Conservation (phyloP, 768 basidiomycete genomes). For the Trametes cinnabarina region DNA sequence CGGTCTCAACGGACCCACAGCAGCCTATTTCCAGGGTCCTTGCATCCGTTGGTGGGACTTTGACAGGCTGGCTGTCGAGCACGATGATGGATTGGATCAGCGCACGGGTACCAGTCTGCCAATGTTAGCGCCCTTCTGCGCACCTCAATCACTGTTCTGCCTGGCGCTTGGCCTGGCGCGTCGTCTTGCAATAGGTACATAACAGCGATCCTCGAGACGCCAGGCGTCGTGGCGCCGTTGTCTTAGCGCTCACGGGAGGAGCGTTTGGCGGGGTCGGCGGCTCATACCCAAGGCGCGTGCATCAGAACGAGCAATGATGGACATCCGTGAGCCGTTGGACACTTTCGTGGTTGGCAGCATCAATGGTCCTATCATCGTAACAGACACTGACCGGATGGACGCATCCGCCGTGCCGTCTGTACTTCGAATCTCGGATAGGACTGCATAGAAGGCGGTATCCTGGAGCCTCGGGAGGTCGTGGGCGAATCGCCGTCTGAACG, state of each 20-base stretch:
- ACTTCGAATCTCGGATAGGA: neutral
- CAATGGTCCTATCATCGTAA: neutral
- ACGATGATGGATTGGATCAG: slow-evolving; percentile 6
- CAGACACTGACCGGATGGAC: neutral
- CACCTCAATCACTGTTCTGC: slow-evolving; percentile 9
- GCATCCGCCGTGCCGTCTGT: neutral
- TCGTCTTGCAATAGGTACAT: too few species aligned
- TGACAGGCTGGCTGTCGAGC: neutral
- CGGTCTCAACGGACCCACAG: neutral
- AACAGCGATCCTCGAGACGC: neutral
- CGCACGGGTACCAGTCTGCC: slow-evolving; percentile 13
- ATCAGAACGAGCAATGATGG: slow-evolving; percentile 2
- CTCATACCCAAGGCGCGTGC: neutral
- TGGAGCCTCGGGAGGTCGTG: too few species aligned
- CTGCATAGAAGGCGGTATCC: neutral
- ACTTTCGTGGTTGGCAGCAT: too few species aligned
- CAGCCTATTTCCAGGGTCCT: neutral
- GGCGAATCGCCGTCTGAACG: too few species aligned
- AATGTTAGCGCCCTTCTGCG: neutral
- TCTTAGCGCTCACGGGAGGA: too few species aligned
- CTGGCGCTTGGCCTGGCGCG: too few species aligned
- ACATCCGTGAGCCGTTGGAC: too few species aligned
- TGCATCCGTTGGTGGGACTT: neutral
- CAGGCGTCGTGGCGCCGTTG: neutral
- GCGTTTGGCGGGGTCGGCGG: too few species aligned